These are phyloP conservation scores for Wickerhamia fluorescens DNA, from an alignment of 805 yeast genomes.

Conservation along the genomic window DNA sequence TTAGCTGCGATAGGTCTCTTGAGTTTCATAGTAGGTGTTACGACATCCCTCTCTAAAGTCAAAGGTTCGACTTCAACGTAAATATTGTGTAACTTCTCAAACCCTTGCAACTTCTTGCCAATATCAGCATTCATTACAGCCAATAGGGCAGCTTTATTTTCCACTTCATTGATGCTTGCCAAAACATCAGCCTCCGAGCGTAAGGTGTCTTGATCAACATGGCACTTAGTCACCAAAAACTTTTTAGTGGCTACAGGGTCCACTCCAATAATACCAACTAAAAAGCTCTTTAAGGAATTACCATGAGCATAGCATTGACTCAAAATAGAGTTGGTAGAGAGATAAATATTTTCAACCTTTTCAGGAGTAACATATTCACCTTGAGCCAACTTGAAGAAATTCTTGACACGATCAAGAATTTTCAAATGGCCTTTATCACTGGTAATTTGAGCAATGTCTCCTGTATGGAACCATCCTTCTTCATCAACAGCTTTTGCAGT, in stretches of 20 bases:
- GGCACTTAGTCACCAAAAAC: constrained; percentile 11
- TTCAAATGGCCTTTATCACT: constrained; percentile 13
- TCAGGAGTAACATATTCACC: constrained; percentile 28
- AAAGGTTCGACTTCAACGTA: constrained; percentile 22
- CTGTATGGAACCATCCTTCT: constrained; percentile 25
- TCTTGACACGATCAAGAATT: constrained; percentile 26
- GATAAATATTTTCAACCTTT: constrained; percentile 20
- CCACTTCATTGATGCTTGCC: constrained; percentile 10
- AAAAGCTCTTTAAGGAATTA: constrained; percentile 14
- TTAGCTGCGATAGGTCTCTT: constrained; percentile 45
- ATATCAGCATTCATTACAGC: constrained; percentile 10
- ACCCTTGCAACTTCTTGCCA: constrained; percentile 13
- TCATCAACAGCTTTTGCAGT: constrained; percentile 12
- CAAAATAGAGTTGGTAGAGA: constrained; percentile 12
- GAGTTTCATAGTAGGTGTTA: constrained; percentile 37
- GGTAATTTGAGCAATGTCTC: constrained; percentile 14
- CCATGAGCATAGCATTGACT: constrained; percentile 19
- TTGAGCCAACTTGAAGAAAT: constrained; percentile 26
- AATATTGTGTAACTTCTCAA: constrained; percentile 18
- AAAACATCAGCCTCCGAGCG: constrained; percentile 5
- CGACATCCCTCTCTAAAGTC: constrained; percentile 16
- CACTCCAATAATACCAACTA: constrained; percentile 20
- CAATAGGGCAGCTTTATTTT: constrained; percentile 11
- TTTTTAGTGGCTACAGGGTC: constrained; percentile 10
- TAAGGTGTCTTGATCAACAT: constrained; percentile 4